Evolutionary conservation across 805 yeast species (phyloP), one percentile per base, ranked within the genome.

Genomic region (Torulaspora maleeae): DNA sequence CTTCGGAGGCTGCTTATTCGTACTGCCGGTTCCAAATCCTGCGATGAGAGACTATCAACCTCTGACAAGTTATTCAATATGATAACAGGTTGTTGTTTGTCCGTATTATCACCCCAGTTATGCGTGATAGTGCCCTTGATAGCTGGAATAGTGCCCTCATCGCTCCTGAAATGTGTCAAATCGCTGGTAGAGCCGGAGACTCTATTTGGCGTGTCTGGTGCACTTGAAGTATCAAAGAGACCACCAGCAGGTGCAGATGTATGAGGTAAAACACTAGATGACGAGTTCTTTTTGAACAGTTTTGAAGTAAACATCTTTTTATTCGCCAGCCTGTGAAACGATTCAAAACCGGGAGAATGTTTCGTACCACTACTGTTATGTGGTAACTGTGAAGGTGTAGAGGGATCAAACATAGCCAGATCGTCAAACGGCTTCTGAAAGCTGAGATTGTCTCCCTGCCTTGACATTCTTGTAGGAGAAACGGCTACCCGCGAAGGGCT

Each of bases 51-150:
- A 22, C 45, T 33, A 16, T 12, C 24, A 7, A 45, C 29, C 12
- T 22, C 27, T 11, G 47, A 32, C 4, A 36, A 42, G 19, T 52
- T 44, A 43, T 58, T 58, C 24, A 58, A 37, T 12, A 50, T 39
- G 28, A 58, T 58, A 5, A 58, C 57, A 8, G 59, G 53, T 15
- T 54, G 55, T 1, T 52, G 51, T 13, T 36, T 37, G 24, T 54
- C 53, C 11, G 50, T 29, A n/a, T 33, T 48, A 9, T 51, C 57
- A 0, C 77, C 78, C 79, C 79, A 75, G 34, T 73, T 74, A 51
- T 75, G 78, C 10, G 73, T 71, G 27, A 76, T 59, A 11, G 78
- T 75, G 6, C 79, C 79, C 27, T 63, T 65, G 6, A 75, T 75
- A 0, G 69, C 59, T 1, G 72, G 69, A 9, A 63, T 22, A 47